Percentiles rank a stretch among this genome's conserved stretches.
phyloP scores from a whole-genome alignment of 2,329 filamentous ascomycete genomes.

The Aspergillus sp. region DNA sequence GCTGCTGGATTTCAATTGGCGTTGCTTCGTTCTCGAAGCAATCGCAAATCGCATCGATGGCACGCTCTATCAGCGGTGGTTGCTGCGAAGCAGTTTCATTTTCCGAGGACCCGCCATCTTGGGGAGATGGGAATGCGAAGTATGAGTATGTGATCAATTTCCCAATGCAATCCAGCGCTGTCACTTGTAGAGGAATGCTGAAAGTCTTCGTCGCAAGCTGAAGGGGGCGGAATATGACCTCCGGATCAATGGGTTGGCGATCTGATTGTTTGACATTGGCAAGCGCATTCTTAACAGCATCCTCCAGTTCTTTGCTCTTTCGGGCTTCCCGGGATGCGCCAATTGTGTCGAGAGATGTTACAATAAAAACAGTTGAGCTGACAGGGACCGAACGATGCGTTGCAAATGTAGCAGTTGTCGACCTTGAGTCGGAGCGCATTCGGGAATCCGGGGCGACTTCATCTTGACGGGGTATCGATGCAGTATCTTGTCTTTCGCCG shows the following conservation, averaged over 20 bases:
- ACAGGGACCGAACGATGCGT: slow-evolving; percentile 60
- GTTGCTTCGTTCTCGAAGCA: slow-evolving; percentile 98
- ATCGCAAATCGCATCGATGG: slow-evolving; percentile 98
- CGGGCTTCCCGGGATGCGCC: slow-evolving; percentile 85
- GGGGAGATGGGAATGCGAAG: slow-evolving; percentile 68
- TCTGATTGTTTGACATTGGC: slow-evolving; percentile 82
- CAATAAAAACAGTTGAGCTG: slow-evolving; percentile 93
- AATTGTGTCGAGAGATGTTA: slow-evolving; percentile 88
- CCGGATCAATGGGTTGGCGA: slow-evolving; percentile 76
- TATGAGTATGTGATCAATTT: slow-evolving; percentile 99
- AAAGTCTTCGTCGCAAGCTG: slow-evolving; percentile 83
- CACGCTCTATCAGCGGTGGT: slow-evolving; percentile 85
- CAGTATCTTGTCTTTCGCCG: slow-evolving; percentile 11
- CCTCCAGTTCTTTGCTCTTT: slow-evolving; percentile 77
- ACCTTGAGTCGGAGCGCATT: slow-evolving; percentile 56
- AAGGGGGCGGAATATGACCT: slow-evolving; percentile 85
- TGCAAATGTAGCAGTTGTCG: slow-evolving; percentile 50
- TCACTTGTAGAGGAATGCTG: slow-evolving; percentile 80
- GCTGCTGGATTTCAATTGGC: slow-evolving; percentile 84
- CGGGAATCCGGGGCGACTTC: slow-evolving; percentile 28
- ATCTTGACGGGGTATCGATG: slow-evolving; percentile 17
- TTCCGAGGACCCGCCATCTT: slow-evolving; percentile 16
- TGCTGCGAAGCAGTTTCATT: slow-evolving; percentile 29
- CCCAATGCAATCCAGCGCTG: slow-evolving; percentile 93
- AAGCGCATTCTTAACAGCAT: slow-evolving; percentile 75